Percentiles rank a stretch among this genome's conserved stretches.
phyloP scores from a whole-genome alignment of 148 eudicot genomes.

The Limonium bicolor region DNA sequence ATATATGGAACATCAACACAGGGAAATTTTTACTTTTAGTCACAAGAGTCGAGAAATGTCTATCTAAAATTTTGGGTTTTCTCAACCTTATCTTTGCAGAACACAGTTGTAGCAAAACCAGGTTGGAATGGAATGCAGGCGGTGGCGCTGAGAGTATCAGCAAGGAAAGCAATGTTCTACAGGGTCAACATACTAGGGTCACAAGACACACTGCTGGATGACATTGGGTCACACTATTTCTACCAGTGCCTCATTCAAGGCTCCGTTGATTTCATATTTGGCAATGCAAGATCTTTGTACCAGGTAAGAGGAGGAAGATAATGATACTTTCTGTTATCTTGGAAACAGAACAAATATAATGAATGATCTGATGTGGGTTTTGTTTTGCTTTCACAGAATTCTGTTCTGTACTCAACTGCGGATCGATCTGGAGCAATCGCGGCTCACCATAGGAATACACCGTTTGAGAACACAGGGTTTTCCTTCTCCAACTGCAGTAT shows the following conservation, averaged over 20 bases:
- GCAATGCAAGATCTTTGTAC: slow-evolving; percentile 70
- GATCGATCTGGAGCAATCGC: slow-evolving; percentile 62
- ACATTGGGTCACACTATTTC: slow-evolving; percentile 62
- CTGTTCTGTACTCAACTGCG: slow-evolving; percentile 44
- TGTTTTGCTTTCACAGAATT: slow-evolving; percentile 27
- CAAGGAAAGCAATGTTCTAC: slow-evolving; percentile 51
- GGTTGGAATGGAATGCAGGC: slow-evolving; percentile 66
- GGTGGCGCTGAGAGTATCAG: slow-evolving; percentile 66
- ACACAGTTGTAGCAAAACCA: slow-evolving; percentile 41
- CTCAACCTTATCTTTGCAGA: too few relatives aligned
- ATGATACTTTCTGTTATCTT: not conserved
- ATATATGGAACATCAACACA: too few relatives aligned
- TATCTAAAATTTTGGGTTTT: too few relatives aligned
- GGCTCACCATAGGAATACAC: slow-evolving; percentile 56
- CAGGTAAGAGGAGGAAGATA: slow-evolving; percentile 16
- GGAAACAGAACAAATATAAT: not conserved
- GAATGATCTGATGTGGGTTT: not conserved
- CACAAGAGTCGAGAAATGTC: too few relatives aligned
- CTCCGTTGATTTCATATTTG: slow-evolving; percentile 75
- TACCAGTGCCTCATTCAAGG: slow-evolving; percentile 66
- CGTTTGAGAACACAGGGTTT: slow-evolving; percentile 55
- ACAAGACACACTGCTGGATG: slow-evolving; percentile 83
- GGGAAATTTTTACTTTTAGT: too few relatives aligned
- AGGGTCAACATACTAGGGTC: slow-evolving; percentile 51
- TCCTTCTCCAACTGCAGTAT: slow-evolving; percentile 74